Conservation (phyloP, 768 basidiomycete species). For the Rhodotorula diobovata region DNA sequence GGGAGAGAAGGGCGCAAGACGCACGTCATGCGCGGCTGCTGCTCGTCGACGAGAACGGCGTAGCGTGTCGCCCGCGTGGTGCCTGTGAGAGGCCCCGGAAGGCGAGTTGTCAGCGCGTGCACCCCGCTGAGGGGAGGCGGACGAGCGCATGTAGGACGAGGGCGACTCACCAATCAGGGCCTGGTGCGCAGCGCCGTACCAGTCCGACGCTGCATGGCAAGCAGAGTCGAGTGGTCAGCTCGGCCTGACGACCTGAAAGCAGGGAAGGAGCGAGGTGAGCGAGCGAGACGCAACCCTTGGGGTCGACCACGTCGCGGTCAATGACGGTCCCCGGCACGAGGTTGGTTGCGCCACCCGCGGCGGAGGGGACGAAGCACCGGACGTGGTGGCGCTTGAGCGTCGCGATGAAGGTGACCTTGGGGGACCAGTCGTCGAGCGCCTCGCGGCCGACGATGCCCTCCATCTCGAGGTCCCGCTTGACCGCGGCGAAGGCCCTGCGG, state of each 20-base stretch:
- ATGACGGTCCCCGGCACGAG: constrained; percentile 18
- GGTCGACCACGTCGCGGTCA: constrained; percentile 12
- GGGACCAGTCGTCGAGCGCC: not conserved
- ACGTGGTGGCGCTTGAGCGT: constrained; percentile 26
- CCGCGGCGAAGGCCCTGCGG: not conserved
- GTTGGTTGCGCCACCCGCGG: not conserved
- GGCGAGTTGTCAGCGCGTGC: no score
- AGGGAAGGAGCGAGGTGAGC: no score
- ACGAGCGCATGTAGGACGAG: no score
- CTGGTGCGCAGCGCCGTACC: constrained; percentile 13
- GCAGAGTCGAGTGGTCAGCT: not conserved
- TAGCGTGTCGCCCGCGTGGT: constrained; percentile 23
- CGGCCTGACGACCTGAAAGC: no score
- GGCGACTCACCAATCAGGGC: constrained; percentile 14
- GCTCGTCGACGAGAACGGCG: constrained; percentile 18
- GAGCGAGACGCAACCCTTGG: not conserved
- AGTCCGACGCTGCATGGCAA: not conserved
- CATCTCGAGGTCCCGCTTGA: not conserved
- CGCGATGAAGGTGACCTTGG: constrained; percentile 18
- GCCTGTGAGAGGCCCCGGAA: no score
- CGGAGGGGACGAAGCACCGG: constrained; percentile 2
- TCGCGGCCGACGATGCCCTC: not conserved
- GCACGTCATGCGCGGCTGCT: not conserved
- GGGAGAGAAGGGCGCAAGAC: not conserved
- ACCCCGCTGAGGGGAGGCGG: no score